These are phyloP conservation scores for Eutypa lata DNA, from an alignment of 2,329 filamentous ascomycete genomes.

Conservation along the genomic window DNA sequence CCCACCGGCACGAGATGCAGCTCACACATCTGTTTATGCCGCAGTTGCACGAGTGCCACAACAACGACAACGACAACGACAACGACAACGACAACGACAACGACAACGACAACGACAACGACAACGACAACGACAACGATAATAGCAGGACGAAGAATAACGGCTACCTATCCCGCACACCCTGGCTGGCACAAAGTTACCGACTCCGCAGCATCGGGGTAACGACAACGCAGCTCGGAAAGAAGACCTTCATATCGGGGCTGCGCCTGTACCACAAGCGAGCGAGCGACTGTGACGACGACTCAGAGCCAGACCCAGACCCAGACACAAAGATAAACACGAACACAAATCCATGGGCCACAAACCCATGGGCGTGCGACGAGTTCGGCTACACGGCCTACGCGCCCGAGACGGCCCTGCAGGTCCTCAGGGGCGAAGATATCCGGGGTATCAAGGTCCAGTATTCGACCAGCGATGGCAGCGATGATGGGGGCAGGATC, in stretches of 20 bases:
- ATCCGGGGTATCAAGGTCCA: background rate
- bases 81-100: too few relatives aligned
- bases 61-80: background rate
- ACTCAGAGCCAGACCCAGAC: too few relatives aligned
- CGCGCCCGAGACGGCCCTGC: background rate
- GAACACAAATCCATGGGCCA: background rate
- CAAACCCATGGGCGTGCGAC: background rate
- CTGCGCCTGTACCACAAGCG: background rate
- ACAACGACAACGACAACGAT: background rate
- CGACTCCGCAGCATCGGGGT: slow-evolving; percentile 1
- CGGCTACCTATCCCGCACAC: background rate
- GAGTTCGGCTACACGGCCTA: background rate
- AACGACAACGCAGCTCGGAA: background rate
- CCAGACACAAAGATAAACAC: too few relatives aligned
- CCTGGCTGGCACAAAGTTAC: background rate
- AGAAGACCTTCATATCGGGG: background rate
- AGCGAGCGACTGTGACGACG: too few relatives aligned
- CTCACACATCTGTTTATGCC: background rate
- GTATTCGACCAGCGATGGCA: background rate
- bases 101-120: background rate
- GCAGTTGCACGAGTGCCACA: background rate
- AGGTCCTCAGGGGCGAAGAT: background rate
- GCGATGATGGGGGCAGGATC: background rate
- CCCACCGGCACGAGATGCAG: background rate
- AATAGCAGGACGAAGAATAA: background rate